phyloP scores from a whole-genome alignment of 1,139 yeast genomes.

The Pichia sp. region DNA sequence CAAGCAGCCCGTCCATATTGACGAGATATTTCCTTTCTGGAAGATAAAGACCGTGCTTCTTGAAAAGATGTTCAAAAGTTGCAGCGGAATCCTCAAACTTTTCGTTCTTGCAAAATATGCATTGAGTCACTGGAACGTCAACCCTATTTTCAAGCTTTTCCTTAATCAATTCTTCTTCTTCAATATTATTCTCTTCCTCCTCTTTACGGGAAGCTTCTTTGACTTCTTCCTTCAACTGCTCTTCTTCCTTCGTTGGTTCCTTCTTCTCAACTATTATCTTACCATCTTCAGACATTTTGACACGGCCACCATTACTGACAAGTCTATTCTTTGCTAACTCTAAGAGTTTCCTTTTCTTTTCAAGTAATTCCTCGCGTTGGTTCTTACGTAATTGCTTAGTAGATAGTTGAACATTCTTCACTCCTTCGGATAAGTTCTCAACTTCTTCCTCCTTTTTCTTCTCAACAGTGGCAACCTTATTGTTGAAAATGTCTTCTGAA shows the following conservation, averaged over 20 bases:
- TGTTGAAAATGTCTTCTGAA: constrained; percentile 40
- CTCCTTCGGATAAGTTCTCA: constrained; percentile 12
- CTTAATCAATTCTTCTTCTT: constrained; percentile 41
- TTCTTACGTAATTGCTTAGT: constrained; percentile 60
- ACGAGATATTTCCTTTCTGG: constrained; percentile 72
- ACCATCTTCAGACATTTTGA: constrained; percentile 22
- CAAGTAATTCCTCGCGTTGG: constrained; percentile 57
- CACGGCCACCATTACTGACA: constrained; percentile 32
- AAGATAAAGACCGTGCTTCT: constrained; percentile 71
- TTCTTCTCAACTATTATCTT: constrained; percentile 15
- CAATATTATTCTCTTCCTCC: constrained; percentile 23
- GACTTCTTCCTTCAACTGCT: constrained; percentile 12
- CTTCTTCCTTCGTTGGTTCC: constrained; percentile 14
- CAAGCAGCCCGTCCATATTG: constrained; percentile 64
- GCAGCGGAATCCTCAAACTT: constrained; percentile 41
- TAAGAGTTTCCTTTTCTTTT: constrained; percentile 53
- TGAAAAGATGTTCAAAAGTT: constrained; percentile 70
- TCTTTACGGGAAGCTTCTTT: constrained; percentile 15
- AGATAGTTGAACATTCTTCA: constrained; percentile 31
- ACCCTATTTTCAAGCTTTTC: constrained; percentile 56
- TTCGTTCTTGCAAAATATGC: constrained; percentile 66
- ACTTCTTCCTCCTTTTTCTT: constrained; percentile 8
- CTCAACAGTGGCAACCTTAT: constrained; percentile 37
- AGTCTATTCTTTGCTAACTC: constrained; percentile 56
- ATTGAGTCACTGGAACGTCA: constrained; percentile 64